Conservation (phyloP, 2,329 filamentous ascomycete species). For the Trichothecium sympodiale region DNA sequence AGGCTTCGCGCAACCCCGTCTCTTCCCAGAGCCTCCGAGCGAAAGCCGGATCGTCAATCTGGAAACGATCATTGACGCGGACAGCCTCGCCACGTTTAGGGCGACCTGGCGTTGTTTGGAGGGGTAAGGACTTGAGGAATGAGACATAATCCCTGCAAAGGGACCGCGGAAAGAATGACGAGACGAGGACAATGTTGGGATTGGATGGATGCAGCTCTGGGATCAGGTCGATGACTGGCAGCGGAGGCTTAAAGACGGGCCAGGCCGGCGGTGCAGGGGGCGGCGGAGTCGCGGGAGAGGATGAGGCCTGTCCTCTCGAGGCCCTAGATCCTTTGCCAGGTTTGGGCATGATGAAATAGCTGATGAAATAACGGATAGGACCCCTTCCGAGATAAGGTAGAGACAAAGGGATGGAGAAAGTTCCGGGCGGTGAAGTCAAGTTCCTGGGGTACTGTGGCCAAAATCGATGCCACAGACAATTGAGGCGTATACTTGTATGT, state of each 20-base stretch:
- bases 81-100: conserved; percentile 73
- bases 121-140: conserved; percentile 57
- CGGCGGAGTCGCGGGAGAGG: conserved; percentile 10
- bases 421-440: too few species aligned
- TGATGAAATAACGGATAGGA: too few species aligned
- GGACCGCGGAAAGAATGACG: conserved; percentile 61
- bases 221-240: conserved; percentile 53
- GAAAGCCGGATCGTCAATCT: conserved; percentile 66
- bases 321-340: too few species aligned
- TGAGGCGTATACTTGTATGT: too few species aligned
- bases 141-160: conserved; percentile 68
- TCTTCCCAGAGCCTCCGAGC: conserved; percentile 65
- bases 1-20: conserved; percentile 59
- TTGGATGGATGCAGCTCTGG: conserved; percentile 40
- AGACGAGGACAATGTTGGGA: conserved; percentile 60
- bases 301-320: conserved; percentile 1
- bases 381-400: too few species aligned
- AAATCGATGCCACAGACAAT: too few species aligned
- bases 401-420: too few species aligned
- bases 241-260: conserved; percentile 59
- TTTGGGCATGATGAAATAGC: too few species aligned
- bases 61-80: conserved; percentile 81
- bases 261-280: conserved; percentile 37
- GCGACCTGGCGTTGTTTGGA: conserved; percentile 66
- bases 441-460: too few species aligned